Evolutionary conservation across 257 asterid species (phyloP).

Genomic region (Cinchona pubescens): DNA sequence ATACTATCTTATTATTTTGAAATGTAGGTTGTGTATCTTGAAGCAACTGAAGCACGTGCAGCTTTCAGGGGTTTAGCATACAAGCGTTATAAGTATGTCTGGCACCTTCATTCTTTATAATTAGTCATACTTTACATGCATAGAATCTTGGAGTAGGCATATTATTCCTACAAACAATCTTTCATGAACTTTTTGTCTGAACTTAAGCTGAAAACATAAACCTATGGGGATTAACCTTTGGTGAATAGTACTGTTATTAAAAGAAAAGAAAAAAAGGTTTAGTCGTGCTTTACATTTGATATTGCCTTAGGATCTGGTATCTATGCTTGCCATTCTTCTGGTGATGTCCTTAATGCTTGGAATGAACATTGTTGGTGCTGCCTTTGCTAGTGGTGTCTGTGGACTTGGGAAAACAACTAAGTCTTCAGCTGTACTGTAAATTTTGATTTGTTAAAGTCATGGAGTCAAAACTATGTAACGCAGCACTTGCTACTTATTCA

Average conservation of each 20-base stretch:
- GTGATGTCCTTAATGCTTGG: not conserved
- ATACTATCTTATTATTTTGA: slow-evolving; percentile 5
- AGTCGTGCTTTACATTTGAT: not conserved
- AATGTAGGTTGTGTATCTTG: slow-evolving; percentile 72
- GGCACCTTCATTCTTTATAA: no score
- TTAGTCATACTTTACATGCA: no score
- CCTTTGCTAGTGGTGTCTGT: not conserved
- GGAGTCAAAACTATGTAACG: not conserved
- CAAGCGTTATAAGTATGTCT: slow-evolving; percentile 90
- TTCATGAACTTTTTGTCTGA: no score
- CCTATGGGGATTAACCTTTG: no score
- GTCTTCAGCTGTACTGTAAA: not conserved
- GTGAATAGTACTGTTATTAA: no score
- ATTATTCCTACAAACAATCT: no score
- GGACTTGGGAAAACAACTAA: not conserved
- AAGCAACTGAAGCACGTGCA: slow-evolving; percentile 83
- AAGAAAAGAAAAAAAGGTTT: no score
- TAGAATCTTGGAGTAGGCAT: no score
- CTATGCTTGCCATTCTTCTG: not conserved
- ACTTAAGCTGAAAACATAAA: no score
- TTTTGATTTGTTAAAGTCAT: not conserved
- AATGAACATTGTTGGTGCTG: not conserved
- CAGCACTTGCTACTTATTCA: not conserved
- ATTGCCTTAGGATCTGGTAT: not conserved
- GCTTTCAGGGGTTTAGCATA: slow-evolving; percentile 76